Percentiles rank a stretch among this genome's conserved stretches.
phyloP scores from a whole-genome alignment of 345 rosid genomes.

The Salix udensis region DNA sequence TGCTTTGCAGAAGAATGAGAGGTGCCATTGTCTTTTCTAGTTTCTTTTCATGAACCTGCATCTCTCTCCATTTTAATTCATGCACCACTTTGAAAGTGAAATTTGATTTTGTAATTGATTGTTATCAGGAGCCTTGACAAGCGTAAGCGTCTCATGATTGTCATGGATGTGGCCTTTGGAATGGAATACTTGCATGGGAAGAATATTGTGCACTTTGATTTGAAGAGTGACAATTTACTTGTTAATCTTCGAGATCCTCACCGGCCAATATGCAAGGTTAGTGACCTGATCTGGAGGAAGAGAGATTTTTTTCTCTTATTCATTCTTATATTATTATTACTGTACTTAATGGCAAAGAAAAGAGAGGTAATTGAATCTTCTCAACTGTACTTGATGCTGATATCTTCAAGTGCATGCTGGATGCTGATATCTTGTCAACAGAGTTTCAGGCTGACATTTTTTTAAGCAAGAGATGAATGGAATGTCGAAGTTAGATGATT shows the following conservation, averaged over 20 bases:
- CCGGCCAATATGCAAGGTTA: constrained; percentile 71
- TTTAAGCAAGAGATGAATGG: not conserved
- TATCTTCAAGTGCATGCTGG: not conserved
- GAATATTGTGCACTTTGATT: constrained; percentile 65
- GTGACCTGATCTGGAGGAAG: constrained; percentile 2
- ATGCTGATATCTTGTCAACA: not conserved
- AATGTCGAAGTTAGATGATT: not conserved
- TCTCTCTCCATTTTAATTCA: not conserved
- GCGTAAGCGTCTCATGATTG: constrained; percentile 54
- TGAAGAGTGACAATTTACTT: constrained; percentile 70
- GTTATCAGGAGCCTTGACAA: constrained; percentile 50
- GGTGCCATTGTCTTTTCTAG: constrained; percentile 21
- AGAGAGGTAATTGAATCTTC: not conserved
- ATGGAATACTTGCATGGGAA: constrained; percentile 74
- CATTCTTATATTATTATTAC: not conserved
- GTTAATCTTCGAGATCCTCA: constrained; percentile 73
- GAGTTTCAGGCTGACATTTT: not conserved
- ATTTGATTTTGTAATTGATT: not conserved
- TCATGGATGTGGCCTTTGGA: constrained; percentile 73
- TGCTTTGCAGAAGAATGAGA: constrained; percentile 60
- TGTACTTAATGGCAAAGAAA: not conserved
- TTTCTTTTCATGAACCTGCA: not conserved
- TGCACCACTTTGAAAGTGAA: not conserved
- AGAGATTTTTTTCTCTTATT: not conserved
- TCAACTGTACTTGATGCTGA: not conserved